phyloP scores from a whole-genome alignment of 805 yeast species.

The Hanseniaspora valbyensis region DNA sequence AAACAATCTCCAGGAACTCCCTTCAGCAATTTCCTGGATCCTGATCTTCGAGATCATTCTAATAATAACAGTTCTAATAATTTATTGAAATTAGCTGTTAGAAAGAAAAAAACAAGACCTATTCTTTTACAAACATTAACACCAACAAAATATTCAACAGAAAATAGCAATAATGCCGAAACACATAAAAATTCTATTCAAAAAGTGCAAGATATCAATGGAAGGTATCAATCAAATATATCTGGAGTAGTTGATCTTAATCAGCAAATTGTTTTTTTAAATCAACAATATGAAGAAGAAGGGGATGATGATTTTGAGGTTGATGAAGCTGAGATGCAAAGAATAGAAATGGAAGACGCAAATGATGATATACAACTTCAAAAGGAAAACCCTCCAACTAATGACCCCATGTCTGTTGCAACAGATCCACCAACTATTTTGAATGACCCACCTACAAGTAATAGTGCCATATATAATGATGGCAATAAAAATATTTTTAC shows the following conservation, averaged over 20 bases:
- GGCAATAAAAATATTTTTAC: neutral
- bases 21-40: neutral
- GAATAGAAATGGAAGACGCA: conserved; percentile 21
- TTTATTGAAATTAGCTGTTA: conserved; percentile 1
- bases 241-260: neutral
- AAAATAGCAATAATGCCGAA: too few relatives aligned
- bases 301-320: conserved; percentile 13
- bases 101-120: conserved; percentile 5
- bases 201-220: neutral
- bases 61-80: neutral
- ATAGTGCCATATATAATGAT: neutral
- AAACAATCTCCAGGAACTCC: neutral
- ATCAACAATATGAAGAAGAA: conserved; percentile 12
- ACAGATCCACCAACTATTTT: conserved; percentile 12
- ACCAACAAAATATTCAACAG: conserved; percentile 4
- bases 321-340: conserved; percentile 10
- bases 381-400: conserved; percentile 22
- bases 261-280: conserved; percentile 8
- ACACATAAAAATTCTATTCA: too few relatives aligned
- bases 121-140: conserved; percentile 8
- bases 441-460: neutral
- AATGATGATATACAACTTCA: conserved; percentile 35
- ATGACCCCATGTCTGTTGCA: conserved; percentile 1
- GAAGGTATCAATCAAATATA: neutral
- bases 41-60: neutral